Conservation (phyloP, 2,329 filamentous ascomycete genomes). For the Sporothrix variecibatus region DNA sequence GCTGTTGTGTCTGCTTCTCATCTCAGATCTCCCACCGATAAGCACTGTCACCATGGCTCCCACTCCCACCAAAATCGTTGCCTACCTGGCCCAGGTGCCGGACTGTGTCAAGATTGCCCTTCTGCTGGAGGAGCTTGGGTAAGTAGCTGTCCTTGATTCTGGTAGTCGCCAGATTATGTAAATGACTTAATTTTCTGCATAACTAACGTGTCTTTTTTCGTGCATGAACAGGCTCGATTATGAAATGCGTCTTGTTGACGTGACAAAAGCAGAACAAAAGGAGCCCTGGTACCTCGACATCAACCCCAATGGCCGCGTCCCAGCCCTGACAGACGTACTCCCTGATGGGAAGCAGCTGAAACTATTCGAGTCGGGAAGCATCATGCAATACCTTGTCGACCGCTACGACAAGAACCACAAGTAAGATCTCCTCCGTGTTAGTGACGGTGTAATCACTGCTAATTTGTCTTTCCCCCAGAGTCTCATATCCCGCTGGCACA, state of each 20-base stretch:
- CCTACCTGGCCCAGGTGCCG: neutral
- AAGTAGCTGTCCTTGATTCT: no score
- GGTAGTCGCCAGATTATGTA: no score
- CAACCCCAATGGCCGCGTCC: constrained; percentile 90
- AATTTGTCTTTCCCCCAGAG: no score
- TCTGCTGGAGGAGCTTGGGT: neutral
- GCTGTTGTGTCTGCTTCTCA: no score
- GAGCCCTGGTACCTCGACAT: constrained; percentile 84
- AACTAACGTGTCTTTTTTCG: neutral
- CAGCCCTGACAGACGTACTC: constrained; percentile 79
- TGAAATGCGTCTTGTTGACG: constrained; percentile 49
- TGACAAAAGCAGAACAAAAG: constrained; percentile 72
- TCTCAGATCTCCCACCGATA: no score
- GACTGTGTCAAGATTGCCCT: neutral
- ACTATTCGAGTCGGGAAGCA: constrained; percentile 80
- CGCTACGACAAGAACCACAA: constrained; percentile 81
- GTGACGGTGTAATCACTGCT: no score
- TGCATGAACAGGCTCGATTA: neutral
- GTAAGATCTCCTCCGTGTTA: neutral
- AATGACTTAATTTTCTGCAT: no score
- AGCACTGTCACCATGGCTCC: neutral
- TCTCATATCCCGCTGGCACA: constrained; percentile 72
- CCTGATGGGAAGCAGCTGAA: constrained; percentile 70
- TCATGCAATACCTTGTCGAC: constrained; percentile 83
- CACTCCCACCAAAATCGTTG: neutral